phyloP scores from a whole-genome alignment of 1,284 basidiomycete species.

The Trichosporon faecale region DNA sequence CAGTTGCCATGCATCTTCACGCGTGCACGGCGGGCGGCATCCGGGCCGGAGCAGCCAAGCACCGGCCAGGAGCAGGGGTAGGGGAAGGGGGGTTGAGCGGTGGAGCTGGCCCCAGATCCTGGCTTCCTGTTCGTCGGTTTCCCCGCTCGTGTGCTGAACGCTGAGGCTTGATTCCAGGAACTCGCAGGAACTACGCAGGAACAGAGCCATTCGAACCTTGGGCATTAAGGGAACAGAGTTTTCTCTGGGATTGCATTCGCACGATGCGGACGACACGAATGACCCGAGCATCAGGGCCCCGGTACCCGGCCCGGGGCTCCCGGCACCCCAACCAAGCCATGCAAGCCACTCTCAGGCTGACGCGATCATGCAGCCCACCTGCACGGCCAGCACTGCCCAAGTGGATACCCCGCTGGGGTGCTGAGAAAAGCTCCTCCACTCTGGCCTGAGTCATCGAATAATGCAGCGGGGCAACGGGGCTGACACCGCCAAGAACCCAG shows the following conservation, averaged over 20 bases:
- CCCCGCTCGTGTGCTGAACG: no score
- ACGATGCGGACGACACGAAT: background rate
- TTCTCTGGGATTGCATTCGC: background rate
- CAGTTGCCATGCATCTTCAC: background rate
- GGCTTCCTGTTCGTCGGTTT: no score
- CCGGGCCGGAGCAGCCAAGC: background rate
- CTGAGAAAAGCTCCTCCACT: background rate
- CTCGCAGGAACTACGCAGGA: no score
- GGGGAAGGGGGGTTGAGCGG: no score
- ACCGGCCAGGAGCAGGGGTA: no score
- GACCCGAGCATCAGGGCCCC: background rate
- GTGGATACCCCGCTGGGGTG: background rate
- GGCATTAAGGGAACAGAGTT: background rate
- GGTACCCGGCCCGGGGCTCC: constrained; percentile 1
- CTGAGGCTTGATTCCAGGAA: background rate
- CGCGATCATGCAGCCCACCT: background rate
- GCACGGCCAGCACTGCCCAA: background rate
- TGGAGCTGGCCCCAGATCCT: no score
- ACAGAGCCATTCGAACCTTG: background rate
- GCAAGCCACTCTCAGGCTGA: background rate
- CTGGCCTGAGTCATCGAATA: background rate
- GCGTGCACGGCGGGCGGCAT: no score
- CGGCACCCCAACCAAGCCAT: background rate
- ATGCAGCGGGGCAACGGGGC: no score
- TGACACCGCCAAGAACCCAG: background rate